Percentiles rank a stretch among this genome's conserved stretches.
phyloP scores from a whole-genome alignment of 495 filamentous ascomycete species.

The Chaetomium tenue region DNA sequence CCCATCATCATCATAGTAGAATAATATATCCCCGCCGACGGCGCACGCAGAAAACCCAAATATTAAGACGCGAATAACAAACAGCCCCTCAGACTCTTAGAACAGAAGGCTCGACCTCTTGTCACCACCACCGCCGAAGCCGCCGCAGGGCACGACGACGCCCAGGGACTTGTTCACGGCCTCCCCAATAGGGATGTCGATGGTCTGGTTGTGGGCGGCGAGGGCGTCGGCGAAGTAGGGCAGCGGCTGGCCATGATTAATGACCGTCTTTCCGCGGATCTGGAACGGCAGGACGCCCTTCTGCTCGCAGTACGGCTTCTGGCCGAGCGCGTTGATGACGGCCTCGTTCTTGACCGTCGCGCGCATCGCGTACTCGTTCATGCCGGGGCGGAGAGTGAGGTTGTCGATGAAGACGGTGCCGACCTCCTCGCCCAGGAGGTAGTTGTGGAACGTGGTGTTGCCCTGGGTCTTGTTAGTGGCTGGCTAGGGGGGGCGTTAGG shows the following conservation, averaged over 20 bases:
- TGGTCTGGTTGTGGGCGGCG: slow-evolving; percentile 36
- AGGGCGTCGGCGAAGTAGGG: slow-evolving; percentile 58
- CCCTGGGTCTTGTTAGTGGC: slow-evolving; percentile 47
- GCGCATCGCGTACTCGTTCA: slow-evolving; percentile 57
- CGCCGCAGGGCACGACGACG: slow-evolving; percentile 28
- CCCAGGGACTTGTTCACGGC: slow-evolving; percentile 28
- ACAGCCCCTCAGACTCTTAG: background rate
- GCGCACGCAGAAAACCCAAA: slow-evolving; percentile 7
- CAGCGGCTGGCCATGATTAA: slow-evolving; percentile 58
- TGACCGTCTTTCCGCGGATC: slow-evolving; percentile 56
- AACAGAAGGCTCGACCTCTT: slow-evolving; percentile 5
- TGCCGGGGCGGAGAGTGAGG: slow-evolving; percentile 58
- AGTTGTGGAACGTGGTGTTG: slow-evolving; percentile 62
- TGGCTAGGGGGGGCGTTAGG: background rate
- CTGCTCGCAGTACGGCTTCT: slow-evolving; percentile 42
- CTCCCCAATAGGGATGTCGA: slow-evolving; percentile 38
- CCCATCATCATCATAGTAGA: slow-evolving; percentile 11
- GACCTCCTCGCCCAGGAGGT: slow-evolving; percentile 49
- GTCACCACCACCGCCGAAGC: background rate
- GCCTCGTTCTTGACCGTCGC: slow-evolving; percentile 52
- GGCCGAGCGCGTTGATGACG: slow-evolving; percentile 46
- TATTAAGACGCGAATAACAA: slow-evolving; percentile 15
- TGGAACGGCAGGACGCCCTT: slow-evolving; percentile 57
- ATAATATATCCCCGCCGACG: slow-evolving; percentile 6
- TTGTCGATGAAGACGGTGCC: slow-evolving; percentile 58